Percentiles rank a stretch among this genome's conserved stretches.
phyloP scores from a whole-genome alignment of 345 rosid species.

The Sapria himalayana region DNA sequence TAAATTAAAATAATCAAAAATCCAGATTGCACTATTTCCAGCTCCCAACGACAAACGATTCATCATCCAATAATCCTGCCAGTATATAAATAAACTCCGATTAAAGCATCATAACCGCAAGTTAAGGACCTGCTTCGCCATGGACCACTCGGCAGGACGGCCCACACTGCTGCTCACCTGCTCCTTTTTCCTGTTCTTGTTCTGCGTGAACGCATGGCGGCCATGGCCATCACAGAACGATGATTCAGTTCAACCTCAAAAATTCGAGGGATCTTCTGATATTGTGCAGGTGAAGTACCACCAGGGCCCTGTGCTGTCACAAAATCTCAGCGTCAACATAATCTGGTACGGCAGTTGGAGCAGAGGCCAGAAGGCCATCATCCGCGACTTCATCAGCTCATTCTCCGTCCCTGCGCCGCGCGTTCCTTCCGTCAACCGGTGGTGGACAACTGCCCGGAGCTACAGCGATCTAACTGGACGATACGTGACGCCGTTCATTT shows the following conservation, averaged over 20 bases:
- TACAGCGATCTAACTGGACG: conserved; percentile 76
- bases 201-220: conserved; percentile 35
- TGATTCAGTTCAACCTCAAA: conserved; percentile 48
- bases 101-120: no score
- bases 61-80: no score
- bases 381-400: conserved; percentile 69
- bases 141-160: not conserved
- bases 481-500: conserved; percentile 11
- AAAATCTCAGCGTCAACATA: conserved; percentile 61
- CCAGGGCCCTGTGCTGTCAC: conserved; percentile 85
- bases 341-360: conserved; percentile 94
- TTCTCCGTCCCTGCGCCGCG: conserved; percentile 34
- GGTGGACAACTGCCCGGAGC: conserved; percentile 83
- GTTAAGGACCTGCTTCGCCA: not conserved
- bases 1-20: no score
- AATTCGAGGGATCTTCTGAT: conserved; percentile 88
- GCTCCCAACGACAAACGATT: no score
- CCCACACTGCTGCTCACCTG: conserved; percentile 12
- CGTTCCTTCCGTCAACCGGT: conserved; percentile 63
- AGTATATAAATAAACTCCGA: no score
- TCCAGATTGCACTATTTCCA: no score
- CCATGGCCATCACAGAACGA: conserved; percentile 48
- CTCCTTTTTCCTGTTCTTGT: not conserved
- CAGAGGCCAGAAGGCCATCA: conserved; percentile 51
- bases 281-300: conserved; percentile 70